Conservation (phyloP, 345 rosid genomes). For the Brassica rapa region DNA sequence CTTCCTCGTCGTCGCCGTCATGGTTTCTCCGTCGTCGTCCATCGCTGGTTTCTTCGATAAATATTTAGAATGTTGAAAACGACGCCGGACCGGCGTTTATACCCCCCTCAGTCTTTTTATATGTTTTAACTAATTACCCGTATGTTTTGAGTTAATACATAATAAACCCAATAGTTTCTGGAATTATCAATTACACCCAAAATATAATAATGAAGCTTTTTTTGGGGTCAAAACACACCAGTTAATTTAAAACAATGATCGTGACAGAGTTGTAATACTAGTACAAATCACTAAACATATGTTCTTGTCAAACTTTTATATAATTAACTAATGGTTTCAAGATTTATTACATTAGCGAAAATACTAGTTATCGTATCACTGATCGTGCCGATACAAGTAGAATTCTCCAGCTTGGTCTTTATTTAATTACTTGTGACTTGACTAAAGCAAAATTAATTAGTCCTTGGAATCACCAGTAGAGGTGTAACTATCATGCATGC, state of each 20-base stretch:
- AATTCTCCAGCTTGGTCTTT: not conserved
- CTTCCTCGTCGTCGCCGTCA: constrained; percentile 26
- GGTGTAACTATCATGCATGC: not conserved
- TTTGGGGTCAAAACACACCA: not conserved
- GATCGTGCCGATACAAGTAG: not conserved
- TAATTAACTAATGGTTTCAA: not conserved
- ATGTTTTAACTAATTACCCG: not conserved
- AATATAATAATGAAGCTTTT: not conserved
- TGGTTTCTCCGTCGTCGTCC: constrained; percentile 30
- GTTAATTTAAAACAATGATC: not conserved
- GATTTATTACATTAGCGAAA: not conserved
- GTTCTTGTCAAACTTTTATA: not conserved
- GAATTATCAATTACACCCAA: not conserved
- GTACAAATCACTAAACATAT: not conserved
- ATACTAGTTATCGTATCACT: not conserved
- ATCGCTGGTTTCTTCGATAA: not conserved
- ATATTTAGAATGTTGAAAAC: not conserved
- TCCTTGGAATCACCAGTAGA: not conserved
- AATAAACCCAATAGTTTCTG: not conserved
- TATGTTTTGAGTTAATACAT: not conserved
- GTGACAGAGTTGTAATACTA: not conserved
- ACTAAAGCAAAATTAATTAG: not conserved
- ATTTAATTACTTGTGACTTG: not conserved
- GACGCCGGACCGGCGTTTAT: constrained; percentile 13
- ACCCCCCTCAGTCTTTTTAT: not conserved